phyloP scores from a whole-genome alignment of 2,329 filamentous ascomycete species.

The Colletotrichum scovillei region DNA sequence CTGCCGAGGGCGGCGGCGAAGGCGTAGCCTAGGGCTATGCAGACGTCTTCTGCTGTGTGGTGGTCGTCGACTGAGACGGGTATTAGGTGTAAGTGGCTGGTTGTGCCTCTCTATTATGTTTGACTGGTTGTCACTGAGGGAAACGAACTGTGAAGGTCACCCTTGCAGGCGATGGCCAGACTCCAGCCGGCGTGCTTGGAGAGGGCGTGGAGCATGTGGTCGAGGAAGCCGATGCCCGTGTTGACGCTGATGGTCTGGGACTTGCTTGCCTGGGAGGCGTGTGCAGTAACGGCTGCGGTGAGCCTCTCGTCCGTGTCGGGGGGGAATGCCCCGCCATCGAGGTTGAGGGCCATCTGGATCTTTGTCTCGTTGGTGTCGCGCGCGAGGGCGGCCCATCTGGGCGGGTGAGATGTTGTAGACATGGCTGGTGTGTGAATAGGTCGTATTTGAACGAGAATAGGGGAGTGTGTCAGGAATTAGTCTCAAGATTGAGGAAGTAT shows the following conservation, averaged over 20 bases:
- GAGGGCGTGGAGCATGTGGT: slow-evolving; percentile 98
- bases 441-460: neutral
- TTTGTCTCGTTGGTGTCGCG: slow-evolving; percentile 99
- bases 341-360: slow-evolving; percentile 90
- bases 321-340: slow-evolving; percentile 88
- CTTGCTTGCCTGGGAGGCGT: slow-evolving; percentile 86
- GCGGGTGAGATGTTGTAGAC: slow-evolving; percentile 35
- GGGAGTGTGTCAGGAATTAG: neutral
- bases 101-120: neutral
- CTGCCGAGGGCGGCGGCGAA: slow-evolving; percentile 85
- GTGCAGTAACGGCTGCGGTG: slow-evolving; percentile 62
- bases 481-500: neutral
- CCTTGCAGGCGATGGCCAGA: slow-evolving; percentile 82
- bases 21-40: slow-evolving; percentile 87
- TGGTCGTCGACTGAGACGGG: slow-evolving; percentile 86
- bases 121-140: neutral
- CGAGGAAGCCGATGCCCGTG: slow-evolving; percentile 96
- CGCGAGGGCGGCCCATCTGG: slow-evolving; percentile 80
- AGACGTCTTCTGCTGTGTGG: slow-evolving; percentile 96
- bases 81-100: too few species aligned
- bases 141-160: slow-evolving; percentile 87
- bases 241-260: slow-evolving; percentile 88
- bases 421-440: neutral
- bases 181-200: slow-evolving; percentile 98
- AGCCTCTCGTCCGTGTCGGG: slow-evolving; percentile 70